These are phyloP conservation scores for Plectosphaerella sp. DNA, from an alignment of 2,329 filamentous ascomycete genomes.

Conservation along the genomic window DNA sequence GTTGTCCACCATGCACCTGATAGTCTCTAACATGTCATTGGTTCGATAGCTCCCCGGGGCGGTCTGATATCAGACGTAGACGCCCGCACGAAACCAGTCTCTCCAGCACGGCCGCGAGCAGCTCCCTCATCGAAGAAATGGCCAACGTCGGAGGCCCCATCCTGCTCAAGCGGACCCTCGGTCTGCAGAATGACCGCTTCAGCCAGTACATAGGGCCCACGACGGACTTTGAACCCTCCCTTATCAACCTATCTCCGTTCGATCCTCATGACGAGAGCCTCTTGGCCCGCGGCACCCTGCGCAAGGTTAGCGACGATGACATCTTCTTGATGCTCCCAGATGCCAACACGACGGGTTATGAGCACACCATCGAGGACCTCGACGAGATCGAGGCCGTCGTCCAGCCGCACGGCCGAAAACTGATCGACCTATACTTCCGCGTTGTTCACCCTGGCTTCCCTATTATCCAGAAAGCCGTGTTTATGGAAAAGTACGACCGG, in stretches of 20 bases:
- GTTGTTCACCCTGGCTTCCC: conserved; percentile 78
- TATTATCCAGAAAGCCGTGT: conserved; percentile 76
- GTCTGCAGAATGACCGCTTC: conserved; percentile 72
- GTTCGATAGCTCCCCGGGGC: conserved; percentile 50
- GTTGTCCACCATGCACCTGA: conserved; percentile 8
- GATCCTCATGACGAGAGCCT: conserved; percentile 78
- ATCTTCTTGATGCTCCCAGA: conserved; percentile 80
- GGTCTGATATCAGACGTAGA: conserved; percentile 48
- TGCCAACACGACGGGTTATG: conserved; percentile 64
- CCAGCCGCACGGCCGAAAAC: conserved; percentile 67
- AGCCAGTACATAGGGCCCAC: conserved; percentile 82
- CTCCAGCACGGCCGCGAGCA: conserved; percentile 58
- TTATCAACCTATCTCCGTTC: conserved; percentile 76
- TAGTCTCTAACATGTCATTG: conserved; percentile 45
- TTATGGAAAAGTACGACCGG: conserved; percentile 72
- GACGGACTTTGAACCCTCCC: conserved; percentile 77
- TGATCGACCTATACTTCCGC: conserved; percentile 79
- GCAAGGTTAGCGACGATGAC: conserved; percentile 72
- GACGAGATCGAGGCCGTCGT: conserved; percentile 74
- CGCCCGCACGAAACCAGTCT: conserved; percentile 52
- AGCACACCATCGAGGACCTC: conserved; percentile 63
- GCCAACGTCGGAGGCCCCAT: conserved; percentile 64
- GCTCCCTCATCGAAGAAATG: conserved; percentile 64
- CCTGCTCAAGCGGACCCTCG: conserved; percentile 64
- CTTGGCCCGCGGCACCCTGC: conserved; percentile 62